A percentile compares a stretch with the other conserved stretches of the same genome.
Evolutionary conservation across 2,329 filamentous ascomycete species (phyloP).

Genomic region (Aspergillus intermedius): DNA sequence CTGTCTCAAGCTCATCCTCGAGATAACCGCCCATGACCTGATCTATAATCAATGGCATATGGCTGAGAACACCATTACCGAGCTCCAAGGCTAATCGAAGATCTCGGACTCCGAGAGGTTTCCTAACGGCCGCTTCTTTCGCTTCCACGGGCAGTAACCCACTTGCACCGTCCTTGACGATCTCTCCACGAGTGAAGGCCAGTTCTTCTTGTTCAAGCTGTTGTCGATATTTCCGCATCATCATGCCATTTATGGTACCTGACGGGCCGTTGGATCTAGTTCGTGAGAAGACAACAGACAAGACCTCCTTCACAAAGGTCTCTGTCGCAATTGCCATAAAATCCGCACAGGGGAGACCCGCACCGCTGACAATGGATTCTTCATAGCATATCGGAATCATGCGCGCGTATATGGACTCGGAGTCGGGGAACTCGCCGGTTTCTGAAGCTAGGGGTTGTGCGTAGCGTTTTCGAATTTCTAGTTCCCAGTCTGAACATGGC

Average conservation of each 20-base stretch:
- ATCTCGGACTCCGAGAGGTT: slow-evolving; percentile 70
- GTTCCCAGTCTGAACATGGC: slow-evolving; percentile 48
- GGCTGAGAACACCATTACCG: slow-evolving; percentile 66
- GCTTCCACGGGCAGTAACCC: slow-evolving; percentile 76
- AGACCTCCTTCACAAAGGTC: slow-evolving; percentile 56
- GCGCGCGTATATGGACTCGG: slow-evolving; percentile 50
- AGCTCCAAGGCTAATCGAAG: slow-evolving; percentile 69
- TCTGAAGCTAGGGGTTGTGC: slow-evolving; percentile 55
- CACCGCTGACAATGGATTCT: slow-evolving; percentile 52
- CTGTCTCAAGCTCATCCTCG: slow-evolving; percentile 64
- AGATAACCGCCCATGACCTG: slow-evolving; percentile 64
- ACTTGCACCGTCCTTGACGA: slow-evolving; percentile 62
- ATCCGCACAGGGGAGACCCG: slow-evolving; percentile 49
- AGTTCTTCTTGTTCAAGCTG: slow-evolving; percentile 73
- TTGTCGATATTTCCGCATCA: slow-evolving; percentile 69
- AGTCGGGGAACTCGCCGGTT: slow-evolving; percentile 57
- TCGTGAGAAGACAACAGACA: slow-evolving; percentile 50
- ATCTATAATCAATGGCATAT: slow-evolving; percentile 69
- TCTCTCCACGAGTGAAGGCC: slow-evolving; percentile 63
- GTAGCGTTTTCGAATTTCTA: slow-evolving; percentile 60
- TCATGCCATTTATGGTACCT: slow-evolving; percentile 63
- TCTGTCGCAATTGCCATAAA: slow-evolving; percentile 57
- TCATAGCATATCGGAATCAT: slow-evolving; percentile 63
- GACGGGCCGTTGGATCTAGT: slow-evolving; percentile 54
- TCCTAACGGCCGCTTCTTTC: slow-evolving; percentile 64